Percentiles rank a stretch among this genome's conserved stretches.
These are phyloP conservation scores for Tuctoria greenei DNA, from an alignment of 176 grass and related monocot genomes.

Conservation along the genomic window DNA sequence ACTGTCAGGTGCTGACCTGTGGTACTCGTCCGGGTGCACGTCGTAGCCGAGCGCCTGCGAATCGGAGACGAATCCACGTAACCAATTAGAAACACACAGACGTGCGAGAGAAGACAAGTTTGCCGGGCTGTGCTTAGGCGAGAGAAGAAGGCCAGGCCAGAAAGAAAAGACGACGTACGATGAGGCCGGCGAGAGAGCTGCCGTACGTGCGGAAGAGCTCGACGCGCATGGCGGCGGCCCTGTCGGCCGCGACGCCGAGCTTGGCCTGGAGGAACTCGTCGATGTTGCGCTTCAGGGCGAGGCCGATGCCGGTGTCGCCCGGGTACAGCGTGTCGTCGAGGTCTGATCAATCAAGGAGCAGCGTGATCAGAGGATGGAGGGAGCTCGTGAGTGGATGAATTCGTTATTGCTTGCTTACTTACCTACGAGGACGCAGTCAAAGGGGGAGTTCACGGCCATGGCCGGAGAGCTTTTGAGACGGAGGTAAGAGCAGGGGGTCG, in stretches of 20 bases:
- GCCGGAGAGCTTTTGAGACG: too few relatives aligned
- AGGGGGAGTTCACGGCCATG: constrained; percentile 42
- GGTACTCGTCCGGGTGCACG: constrained; percentile 93
- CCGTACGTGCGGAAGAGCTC: constrained; percentile 84
- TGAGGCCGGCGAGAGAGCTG: constrained; percentile 87
- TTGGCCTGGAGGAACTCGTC: constrained; percentile 80
- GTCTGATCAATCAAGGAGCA: too few relatives aligned
- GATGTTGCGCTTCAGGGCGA: constrained; percentile 67
- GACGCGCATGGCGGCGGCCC: constrained; percentile 60
- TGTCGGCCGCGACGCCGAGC: constrained; percentile 51
- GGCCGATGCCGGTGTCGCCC: constrained; percentile 51
- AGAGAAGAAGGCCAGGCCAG: not conserved
- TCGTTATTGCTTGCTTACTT: not conserved
- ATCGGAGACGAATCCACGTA: not conserved
- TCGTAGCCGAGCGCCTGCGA: constrained; percentile 75
- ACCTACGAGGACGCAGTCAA: constrained; percentile 82
- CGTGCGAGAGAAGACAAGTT: not conserved
- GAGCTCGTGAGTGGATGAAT: not conserved
- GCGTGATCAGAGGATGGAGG: too few relatives aligned
- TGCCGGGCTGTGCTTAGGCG: too few relatives aligned
- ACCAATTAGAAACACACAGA: not conserved
- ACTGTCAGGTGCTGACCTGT: constrained; percentile 58
- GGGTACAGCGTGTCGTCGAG: constrained; percentile 97
- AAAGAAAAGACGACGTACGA: constrained; percentile 49
- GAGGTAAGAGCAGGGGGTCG: not conserved